Conservation (phyloP, 2,329 filamentous ascomycete genomes). For the Purpureocillium lavendulum region DNA sequence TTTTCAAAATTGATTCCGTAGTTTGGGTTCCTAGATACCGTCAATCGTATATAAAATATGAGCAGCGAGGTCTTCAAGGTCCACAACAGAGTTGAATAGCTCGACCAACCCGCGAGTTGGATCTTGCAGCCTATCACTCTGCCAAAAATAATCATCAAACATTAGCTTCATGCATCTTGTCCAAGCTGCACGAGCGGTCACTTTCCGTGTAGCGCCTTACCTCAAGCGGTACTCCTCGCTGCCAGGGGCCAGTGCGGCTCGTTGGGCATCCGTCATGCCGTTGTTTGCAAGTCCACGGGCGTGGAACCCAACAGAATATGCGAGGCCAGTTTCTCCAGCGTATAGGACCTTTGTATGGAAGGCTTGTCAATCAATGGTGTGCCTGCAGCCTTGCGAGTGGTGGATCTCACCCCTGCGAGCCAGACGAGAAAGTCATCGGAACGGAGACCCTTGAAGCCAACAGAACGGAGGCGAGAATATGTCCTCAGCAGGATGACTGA, state of each 20-base stretch:
- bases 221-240: conserved; percentile 35
- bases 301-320: conserved; percentile 40
- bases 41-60: conserved; percentile 48
- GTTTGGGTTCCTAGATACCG: conserved; percentile 9
- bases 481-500: conserved; percentile 41
- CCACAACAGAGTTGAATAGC: conserved; percentile 46
- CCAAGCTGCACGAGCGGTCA: no score
- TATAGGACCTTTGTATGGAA: conserved; percentile 35
- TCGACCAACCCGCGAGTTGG: conserved; percentile 47
- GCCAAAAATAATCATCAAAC: no score
- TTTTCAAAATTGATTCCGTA: no score
- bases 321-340: conserved; percentile 39
- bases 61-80: conserved; percentile 47
- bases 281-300: conserved; percentile 48
- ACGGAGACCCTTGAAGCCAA: conserved; percentile 41
- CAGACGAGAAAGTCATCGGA: conserved; percentile 53
- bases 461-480: conserved; percentile 36
- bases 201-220: conserved; percentile 17
- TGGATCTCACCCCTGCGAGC: conserved; percentile 36
- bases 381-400: no score
- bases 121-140: conserved; percentile 47
- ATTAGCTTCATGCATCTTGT: no score
- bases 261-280: conserved; percentile 42
- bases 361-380: no score
- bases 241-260: conserved; percentile 31